These are phyloP conservation scores for Strigomonas galati DNA, from an alignment of 208 protist species.

Conservation along the genomic window DNA sequence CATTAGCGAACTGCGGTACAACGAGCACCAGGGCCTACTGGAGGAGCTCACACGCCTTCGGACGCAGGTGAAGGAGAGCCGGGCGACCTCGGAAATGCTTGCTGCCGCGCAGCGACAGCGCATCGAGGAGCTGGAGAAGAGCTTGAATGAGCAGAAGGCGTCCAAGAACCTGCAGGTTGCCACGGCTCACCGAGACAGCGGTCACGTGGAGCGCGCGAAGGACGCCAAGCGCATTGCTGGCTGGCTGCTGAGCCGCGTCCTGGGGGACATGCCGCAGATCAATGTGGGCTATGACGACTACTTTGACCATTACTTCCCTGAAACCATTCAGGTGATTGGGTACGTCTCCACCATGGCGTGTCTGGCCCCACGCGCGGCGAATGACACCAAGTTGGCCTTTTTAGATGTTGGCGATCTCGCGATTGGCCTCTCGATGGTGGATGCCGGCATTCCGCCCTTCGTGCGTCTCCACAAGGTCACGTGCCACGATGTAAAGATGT, in stretches of 20 bases:
- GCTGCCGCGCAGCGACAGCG: conserved; percentile 35
- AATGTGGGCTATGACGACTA: conserved; percentile 86
- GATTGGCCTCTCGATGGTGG: conserved; percentile 78
- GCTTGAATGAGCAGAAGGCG: conserved; percentile 17
- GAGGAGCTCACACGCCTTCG: conserved; percentile 58
- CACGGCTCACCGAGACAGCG: background rate
- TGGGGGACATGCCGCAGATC: conserved; percentile 61
- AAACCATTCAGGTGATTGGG: conserved; percentile 67
- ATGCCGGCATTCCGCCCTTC: conserved; percentile 75
- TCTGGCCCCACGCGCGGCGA: conserved; percentile 43
- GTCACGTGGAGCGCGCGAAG: conserved; percentile 29
- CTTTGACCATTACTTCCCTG: conserved; percentile 71
- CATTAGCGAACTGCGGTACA: conserved; percentile 29
- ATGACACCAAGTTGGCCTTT: conserved; percentile 46
- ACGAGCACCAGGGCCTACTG: conserved; percentile 47
- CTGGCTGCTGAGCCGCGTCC: conserved; percentile 78
- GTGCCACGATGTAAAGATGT: conserved; percentile 22
- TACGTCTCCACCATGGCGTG: conserved; percentile 82
- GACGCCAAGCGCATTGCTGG: conserved; percentile 73
- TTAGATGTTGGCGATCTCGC: conserved; percentile 75
- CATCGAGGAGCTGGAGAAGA: conserved; percentile 42
- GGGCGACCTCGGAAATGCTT: conserved; percentile 20
- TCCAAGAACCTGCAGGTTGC: background rate
- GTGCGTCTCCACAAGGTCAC: conserved; percentile 59
- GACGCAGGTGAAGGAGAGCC: conserved; percentile 32